Evolutionary conservation across 805 yeast species (phyloP).

Genomic region (Candida krabiensis): DNA sequence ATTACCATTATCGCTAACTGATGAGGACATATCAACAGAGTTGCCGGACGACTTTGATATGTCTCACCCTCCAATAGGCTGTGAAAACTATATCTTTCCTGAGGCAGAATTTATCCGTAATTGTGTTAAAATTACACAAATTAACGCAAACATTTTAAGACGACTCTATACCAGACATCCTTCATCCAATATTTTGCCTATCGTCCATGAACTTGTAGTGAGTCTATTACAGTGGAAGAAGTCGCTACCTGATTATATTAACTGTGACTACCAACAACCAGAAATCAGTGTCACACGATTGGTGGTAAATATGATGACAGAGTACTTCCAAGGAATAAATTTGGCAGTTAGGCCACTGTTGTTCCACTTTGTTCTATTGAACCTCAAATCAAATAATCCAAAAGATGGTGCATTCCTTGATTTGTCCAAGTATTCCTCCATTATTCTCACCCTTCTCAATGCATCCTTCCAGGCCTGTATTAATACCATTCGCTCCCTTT

Average conservation of each 20-base stretch:
- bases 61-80: constrained; percentile 58
- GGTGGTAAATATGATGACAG: constrained; percentile 75
- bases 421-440: constrained; percentile 63
- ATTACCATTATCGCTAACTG: constrained; percentile 73
- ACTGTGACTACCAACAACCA: constrained; percentile 58
- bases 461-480: constrained; percentile 81
- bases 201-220: constrained; percentile 67
- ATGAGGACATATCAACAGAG: constrained; percentile 77
- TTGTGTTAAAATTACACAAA: constrained; percentile 76
- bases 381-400: constrained; percentile 42
- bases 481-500: constrained; percentile 67
- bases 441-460: constrained; percentile 66
- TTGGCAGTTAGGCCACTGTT: constrained; percentile 74
- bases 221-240: constrained; percentile 68
- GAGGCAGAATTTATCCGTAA: constrained; percentile 75
- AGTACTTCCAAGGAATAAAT: constrained; percentile 80
- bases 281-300: constrained; percentile 61
- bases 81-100: constrained; percentile 70
- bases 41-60: constrained; percentile 72
- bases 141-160: constrained; percentile 70
- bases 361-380: constrained; percentile 73
- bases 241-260: constrained; percentile 60
- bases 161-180: constrained; percentile 76
- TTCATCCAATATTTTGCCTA: constrained; percentile 70
- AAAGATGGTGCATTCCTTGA: constrained; percentile 50